Evolutionary conservation across 1,284 basidiomycete genomes (phyloP).

Genomic region (Sanguinoderma infundibulare): DNA sequence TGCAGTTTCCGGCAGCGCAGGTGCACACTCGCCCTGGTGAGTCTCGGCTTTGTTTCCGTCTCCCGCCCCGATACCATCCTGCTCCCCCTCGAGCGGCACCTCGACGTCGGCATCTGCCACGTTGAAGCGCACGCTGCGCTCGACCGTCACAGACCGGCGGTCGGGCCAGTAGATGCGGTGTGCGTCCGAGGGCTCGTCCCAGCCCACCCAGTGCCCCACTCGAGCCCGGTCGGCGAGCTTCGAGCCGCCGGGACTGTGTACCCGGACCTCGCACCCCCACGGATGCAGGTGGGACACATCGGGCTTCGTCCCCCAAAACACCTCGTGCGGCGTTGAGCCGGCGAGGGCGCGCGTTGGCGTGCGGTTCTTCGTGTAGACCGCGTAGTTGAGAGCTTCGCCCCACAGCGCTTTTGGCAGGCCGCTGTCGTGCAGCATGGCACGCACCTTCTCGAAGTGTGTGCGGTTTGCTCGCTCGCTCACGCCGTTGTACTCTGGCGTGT

Average conservation of each 20-base stretch:
- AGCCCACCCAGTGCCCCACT: slow-evolving; percentile 31
- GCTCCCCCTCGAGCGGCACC: slow-evolving; percentile 10
- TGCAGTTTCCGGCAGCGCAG: too few relatives aligned
- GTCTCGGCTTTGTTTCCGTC: too few relatives aligned
- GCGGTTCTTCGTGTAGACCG: slow-evolving; percentile 44
- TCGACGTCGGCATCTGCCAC: background rate
- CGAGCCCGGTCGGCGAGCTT: slow-evolving; percentile 24
- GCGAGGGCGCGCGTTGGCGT: slow-evolving; percentile 36
- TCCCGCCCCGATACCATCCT: too few relatives aligned
- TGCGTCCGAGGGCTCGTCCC: too few relatives aligned
- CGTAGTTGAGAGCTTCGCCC: slow-evolving; percentile 41
- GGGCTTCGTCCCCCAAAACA: slow-evolving; percentile 35
- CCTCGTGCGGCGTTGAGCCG: slow-evolving; percentile 37
- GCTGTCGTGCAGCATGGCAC: slow-evolving; percentile 30
- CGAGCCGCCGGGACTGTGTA: slow-evolving; percentile 18
- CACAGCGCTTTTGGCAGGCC: slow-evolving; percentile 39
- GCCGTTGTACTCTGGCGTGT: slow-evolving; percentile 36
- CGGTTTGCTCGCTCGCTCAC: slow-evolving; percentile 41
- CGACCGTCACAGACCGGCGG: slow-evolving; percentile 7
- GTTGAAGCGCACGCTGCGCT: slow-evolving; percentile 7
- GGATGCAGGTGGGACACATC: slow-evolving; percentile 34
- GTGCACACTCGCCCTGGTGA: too few relatives aligned
- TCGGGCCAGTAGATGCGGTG: too few relatives aligned
- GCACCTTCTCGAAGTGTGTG: slow-evolving; percentile 27
- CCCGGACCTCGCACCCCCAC: slow-evolving; percentile 33